Conservation (phyloP, 768 basidiomycete species). For the Solioccasus polychromus region DNA sequence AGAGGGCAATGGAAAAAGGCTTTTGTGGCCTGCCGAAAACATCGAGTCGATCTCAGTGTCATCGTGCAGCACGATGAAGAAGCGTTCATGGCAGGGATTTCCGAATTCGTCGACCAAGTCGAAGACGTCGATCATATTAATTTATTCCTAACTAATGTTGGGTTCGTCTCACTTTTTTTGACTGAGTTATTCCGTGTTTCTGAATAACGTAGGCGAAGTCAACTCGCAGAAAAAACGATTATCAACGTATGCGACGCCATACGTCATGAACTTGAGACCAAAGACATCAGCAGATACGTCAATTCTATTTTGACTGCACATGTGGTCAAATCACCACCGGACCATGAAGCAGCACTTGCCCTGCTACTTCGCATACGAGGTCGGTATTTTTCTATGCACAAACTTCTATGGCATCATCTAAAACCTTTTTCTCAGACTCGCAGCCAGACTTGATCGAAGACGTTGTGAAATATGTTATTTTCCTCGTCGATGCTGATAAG, state of each 20-base stretch:
- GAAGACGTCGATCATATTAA: slow-evolving; percentile 90
- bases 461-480: slow-evolving; percentile 97
- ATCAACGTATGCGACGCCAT: slow-evolving; percentile 75
- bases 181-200: neutral
- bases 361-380: slow-evolving; percentile 78
- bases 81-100: slow-evolving; percentile 59
- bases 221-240: slow-evolving; percentile 55
- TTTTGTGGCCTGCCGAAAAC: slow-evolving; percentile 87
- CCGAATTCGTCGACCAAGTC: slow-evolving; percentile 78
- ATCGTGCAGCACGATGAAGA: slow-evolving; percentile 80
- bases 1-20: slow-evolving; percentile 83
- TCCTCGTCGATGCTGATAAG: slow-evolving; percentile 88
- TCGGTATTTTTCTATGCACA: slow-evolving; percentile 28
- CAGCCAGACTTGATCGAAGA: slow-evolving; percentile 85
- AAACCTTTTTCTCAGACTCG: slow-evolving; percentile 19
- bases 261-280: slow-evolving; percentile 65
- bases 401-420: neutral
- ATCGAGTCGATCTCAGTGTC: slow-evolving; percentile 87
- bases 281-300: slow-evolving; percentile 74
- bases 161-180: slow-evolving; percentile 44
- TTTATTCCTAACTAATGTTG: slow-evolving; percentile 82
- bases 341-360: slow-evolving; percentile 80
- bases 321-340: slow-evolving; percentile 87
- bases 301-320: slow-evolving; percentile 92
- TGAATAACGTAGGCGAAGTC: slow-evolving; percentile 49